phyloP scores from a whole-genome alignment of 75 land plant genomes.

The Selaginella moellendorffii region DNA sequence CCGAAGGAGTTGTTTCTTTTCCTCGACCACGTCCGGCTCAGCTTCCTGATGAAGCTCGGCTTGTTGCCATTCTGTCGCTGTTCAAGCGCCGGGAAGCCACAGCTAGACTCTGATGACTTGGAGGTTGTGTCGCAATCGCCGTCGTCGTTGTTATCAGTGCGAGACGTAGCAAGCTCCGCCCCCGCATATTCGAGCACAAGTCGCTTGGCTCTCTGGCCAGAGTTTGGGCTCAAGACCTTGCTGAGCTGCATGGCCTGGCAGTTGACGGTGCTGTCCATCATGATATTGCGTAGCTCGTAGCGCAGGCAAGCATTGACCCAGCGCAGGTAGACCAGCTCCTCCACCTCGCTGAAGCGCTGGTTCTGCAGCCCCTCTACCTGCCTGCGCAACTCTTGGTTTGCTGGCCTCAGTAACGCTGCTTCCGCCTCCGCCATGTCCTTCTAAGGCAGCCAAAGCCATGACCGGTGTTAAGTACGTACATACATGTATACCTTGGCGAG shows the following conservation, averaged over 20 bases:
- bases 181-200: conserved; percentile 3
- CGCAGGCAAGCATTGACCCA: conserved; percentile 6
- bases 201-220: not conserved
- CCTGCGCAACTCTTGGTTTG: not conserved
- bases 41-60: not conserved
- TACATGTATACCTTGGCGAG: not conserved
- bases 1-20: not conserved
- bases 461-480: too few relatives aligned
- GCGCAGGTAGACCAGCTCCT: conserved; percentile 7
- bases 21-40: not conserved
- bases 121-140: not conserved
- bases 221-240: not conserved
- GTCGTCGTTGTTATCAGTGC: not conserved
- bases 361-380: conserved; percentile 6
- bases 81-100: not conserved
- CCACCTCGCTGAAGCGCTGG: conserved; percentile 4
- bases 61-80: not conserved
- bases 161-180: not conserved
- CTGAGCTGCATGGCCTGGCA: not conserved
- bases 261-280: too few relatives aligned
- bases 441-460: not conserved
- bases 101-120: not conserved
- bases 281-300: not conserved
- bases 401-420: not conserved
- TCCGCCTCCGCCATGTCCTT: not conserved